Evolutionary conservation across 495 filamentous ascomycete genomes (phyloP).

Genomic region (Daldinia caldariorum): DNA sequence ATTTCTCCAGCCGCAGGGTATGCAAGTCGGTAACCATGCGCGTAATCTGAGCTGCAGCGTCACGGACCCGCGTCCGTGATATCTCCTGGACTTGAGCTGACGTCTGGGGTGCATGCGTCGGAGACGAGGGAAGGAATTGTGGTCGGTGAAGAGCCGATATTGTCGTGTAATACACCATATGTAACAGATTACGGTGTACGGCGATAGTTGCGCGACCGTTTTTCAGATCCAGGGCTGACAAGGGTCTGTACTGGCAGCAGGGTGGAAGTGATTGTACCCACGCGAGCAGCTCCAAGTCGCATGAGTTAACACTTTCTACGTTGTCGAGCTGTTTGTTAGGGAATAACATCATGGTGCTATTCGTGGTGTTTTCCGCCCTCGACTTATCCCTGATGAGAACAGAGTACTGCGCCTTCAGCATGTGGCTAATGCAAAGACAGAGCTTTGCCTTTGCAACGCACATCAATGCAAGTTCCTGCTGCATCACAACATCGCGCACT

Average conservation of each 20-base stretch:
- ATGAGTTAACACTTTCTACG: constrained; percentile 73
- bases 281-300: constrained; percentile 75
- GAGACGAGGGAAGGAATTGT: constrained; percentile 81
- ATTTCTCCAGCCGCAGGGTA: constrained; percentile 72
- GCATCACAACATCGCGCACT: constrained; percentile 69
- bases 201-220: constrained; percentile 61
- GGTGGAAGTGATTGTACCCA: constrained; percentile 77
- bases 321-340: constrained; percentile 85
- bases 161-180: constrained; percentile 90
- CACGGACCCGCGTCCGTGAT: constrained; percentile 79
- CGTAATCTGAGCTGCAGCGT: constrained; percentile 82
- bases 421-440: constrained; percentile 84
- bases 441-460: constrained; percentile 92
- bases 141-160: constrained; percentile 88
- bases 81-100: constrained; percentile 74
- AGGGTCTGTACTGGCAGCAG: constrained; percentile 68
- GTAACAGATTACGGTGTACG: constrained; percentile 79
- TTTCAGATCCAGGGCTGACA: constrained; percentile 58
- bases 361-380: constrained; percentile 71
- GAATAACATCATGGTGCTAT: constrained; percentile 88
- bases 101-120: constrained; percentile 63
- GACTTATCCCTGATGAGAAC: constrained; percentile 82
- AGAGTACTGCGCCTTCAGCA: constrained; percentile 88
- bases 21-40: constrained; percentile 78
- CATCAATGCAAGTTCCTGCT: constrained; percentile 80